Percentiles rank a stretch among this genome's conserved stretches.
phyloP scores from a whole-genome alignment of 768 basidiomycete species.

The Leccinum barrowsii region DNA sequence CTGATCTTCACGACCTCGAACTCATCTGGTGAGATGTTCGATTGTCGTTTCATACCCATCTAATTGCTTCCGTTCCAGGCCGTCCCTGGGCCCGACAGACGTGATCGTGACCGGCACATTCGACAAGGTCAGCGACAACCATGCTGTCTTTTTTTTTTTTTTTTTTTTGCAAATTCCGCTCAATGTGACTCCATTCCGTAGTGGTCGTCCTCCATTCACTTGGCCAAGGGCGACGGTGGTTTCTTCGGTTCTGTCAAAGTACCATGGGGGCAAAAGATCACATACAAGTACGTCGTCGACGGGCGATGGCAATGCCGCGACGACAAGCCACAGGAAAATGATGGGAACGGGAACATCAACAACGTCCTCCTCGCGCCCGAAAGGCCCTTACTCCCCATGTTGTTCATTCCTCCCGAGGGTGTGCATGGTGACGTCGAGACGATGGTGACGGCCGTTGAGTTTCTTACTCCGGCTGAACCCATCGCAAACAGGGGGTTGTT shows the following conservation, averaged over 20 bases:
- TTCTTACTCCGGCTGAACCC: constrained; percentile 12
- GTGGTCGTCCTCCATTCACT: constrained; percentile 61
- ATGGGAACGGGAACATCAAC: constrained; percentile 64
- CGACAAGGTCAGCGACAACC: constrained; percentile 54
- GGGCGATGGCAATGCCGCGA: constrained; percentile 57
- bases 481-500: constrained; percentile 2
- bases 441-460: constrained; percentile 28
- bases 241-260: constrained; percentile 54
- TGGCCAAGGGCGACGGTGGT: constrained; percentile 49
- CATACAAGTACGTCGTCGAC: constrained; percentile 82
- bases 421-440: constrained; percentile 14
- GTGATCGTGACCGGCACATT: constrained; percentile 78
- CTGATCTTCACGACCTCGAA: constrained; percentile 47
- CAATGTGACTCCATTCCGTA: constrained; percentile 18
- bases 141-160: background rate
- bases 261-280: constrained; percentile 59
- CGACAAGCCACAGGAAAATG: constrained; percentile 56
- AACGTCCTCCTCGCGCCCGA: constrained; percentile 59
- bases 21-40: constrained; percentile 47
- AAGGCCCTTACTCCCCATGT: constrained; percentile 31
- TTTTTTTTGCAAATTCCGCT: background rate
- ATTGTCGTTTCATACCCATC: constrained; percentile 1
- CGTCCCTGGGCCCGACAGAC: constrained; percentile 46
- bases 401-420: background rate
- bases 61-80: constrained; percentile 42